phyloP scores from a whole-genome alignment of 345 rosid genomes.

The Eucalyptus marginata region DNA sequence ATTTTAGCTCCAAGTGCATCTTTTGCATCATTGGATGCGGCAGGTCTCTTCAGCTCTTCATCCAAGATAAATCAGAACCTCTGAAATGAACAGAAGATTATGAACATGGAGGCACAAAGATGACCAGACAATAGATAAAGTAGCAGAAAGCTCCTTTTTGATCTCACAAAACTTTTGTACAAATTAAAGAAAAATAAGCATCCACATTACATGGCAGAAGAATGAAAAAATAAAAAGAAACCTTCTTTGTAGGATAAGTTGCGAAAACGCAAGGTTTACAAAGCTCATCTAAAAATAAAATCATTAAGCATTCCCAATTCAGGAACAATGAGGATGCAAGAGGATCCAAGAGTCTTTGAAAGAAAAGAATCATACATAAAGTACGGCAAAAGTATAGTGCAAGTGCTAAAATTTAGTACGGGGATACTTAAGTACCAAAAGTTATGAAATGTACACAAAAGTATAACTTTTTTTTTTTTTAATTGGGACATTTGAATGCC shows the following conservation, averaged over 20 bases:
- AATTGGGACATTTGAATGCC: no score
- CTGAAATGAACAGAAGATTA: no score
- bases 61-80: no score
- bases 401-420: no score
- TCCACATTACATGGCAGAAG: background rate
- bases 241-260: background rate
- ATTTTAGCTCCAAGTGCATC: no score
- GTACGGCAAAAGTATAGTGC: background rate
- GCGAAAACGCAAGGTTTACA: no score
- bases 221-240: background rate
- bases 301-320: background rate
- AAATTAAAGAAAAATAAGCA: background rate
- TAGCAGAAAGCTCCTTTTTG: no score
- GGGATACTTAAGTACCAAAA: rapidly evolving
- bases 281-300: background rate
- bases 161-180: rapidly evolving
- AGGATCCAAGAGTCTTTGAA: background rate
- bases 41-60: no score
- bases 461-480: rapidly evolving
- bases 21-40: no score
- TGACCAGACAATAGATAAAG: no score
- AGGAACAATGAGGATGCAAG: background rate
- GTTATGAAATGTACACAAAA: rapidly evolving
- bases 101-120: no score
- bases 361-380: background rate